Base-by-base conservation (phyloP, 2,329 filamentous ascomycete species). In the Exserohilum turcica region DNA sequence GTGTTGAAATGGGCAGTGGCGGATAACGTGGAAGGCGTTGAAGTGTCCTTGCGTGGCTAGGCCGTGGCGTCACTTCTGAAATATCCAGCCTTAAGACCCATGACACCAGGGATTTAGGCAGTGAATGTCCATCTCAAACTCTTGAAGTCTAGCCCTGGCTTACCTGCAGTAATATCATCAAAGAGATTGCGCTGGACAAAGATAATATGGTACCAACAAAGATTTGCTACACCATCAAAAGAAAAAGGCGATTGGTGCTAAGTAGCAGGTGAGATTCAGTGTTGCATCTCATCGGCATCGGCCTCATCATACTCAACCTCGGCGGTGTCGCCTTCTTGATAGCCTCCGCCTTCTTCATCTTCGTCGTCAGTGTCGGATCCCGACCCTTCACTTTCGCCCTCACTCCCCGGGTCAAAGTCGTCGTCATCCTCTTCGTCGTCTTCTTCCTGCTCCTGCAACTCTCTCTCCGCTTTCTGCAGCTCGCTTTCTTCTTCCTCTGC, bases 381-480 rank as follows among this genome's bases (percentile, higher is more conserved):
- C 15, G 67, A 70, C 6, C 74, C 75, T 38, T 76, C 75, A 24
- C 74, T 77, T 49, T 76, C 74, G 28, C 69, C 75, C 27, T 75
- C 75, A 33, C 68, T 74, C 0, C 71, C 75, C 3, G 75, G 75
- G 46, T 76, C 72, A 43, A 76, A 77, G 51, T 77, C 76, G 32
- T 77, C 75, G 33, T 76, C 72, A 37, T 75, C 72, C 39, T 75
- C 74, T 43, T 75, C 74, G 12, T 76, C 73, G 15, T 77, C 75
- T 31, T 77, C 75, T 31, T 77, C 75, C 35, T 68, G 57, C 10
- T 77, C 73, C 36, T 71, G 65, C 31, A 76, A 49, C 44, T 73
- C 59, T 29, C 67, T 55, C 59, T 76, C 72, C 2, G 74, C 75
- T 49, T 75, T 74, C 46, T 74, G 67, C 43, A 77, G 39, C 51